Percentiles rank a stretch among this genome's conserved stretches.
Evolutionary conservation across 805 yeast species (phyloP).

Genomic region (Wickerhamiella australiensis): DNA sequence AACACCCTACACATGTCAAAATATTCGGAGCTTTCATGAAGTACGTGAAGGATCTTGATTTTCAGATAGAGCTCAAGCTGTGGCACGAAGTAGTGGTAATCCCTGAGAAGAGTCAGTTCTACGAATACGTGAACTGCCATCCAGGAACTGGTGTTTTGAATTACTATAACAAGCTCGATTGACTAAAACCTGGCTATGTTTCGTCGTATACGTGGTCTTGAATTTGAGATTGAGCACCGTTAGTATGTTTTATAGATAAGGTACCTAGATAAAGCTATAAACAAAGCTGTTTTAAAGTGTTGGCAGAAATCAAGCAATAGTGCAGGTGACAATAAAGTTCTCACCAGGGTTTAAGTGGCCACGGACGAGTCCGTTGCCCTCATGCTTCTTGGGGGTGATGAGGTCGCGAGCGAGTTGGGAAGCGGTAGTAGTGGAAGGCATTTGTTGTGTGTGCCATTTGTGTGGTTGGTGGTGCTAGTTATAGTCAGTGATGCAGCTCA

Average conservation of each 20-base stretch:
- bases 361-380: not conserved
- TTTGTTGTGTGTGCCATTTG: not conserved
- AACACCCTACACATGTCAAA: not conserved
- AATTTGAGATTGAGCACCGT: too few relatives aligned
- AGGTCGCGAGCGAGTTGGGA: slow-evolving; percentile 5
- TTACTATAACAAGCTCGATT: too few relatives aligned
- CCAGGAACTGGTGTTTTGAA: not conserved
- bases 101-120: not conserved
- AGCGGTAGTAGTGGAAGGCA: not conserved
- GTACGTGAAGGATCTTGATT: not conserved
- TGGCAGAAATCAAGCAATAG: not conserved
- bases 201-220: too few relatives aligned
- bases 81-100: not conserved
- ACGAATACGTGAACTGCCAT: not conserved
- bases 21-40: not conserved
- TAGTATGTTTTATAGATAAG: too few relatives aligned
- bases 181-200: too few relatives aligned
- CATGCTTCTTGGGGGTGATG: slow-evolving; percentile 4
- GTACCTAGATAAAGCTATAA: too few relatives aligned
- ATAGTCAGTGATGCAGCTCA: not conserved
- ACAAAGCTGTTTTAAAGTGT: too few relatives aligned
- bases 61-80: not conserved
- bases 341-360: not conserved
- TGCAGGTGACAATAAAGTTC: not conserved
- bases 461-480: not conserved